Evolutionary conservation across 1,139 yeast species (phyloP), one percentile per base, ranked within the genome.

Genomic region (Kluyveromyces sp.): DNA sequence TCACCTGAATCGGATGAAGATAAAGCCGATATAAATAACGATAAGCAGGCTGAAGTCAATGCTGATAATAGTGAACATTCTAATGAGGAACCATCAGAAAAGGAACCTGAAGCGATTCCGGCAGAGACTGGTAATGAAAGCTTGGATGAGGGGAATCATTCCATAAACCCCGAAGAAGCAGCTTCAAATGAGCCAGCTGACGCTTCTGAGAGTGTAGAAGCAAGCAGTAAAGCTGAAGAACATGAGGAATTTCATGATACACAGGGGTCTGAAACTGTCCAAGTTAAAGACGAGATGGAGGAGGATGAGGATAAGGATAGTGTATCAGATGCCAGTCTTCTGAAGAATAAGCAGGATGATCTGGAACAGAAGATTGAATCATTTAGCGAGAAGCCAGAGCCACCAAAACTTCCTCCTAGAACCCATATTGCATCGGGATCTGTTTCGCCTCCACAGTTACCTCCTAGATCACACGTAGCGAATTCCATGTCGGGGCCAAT

Each of bases 401-500:
- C 51, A 10, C 46, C 56, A 25, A 45, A 51, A n/a, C 36, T 47
- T 4, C 46, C 50, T 26, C 48, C 50, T 4, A 49, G 51, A 43
- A 48, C 33, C 38, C 33, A 42, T 32, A 7, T 42, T 25, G 41
- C 42, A 3, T 36, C 39, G 6, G 41, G 39, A 7, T 6, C 36
- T 15, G 21, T 15, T 15, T 15, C 21, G 25, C 32, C 37, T 4
- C 59, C 60, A 26, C 47, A 41, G 21, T 42, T 54, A 27, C 58
- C 61, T 8, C 48, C 56, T 10, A 48, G 49, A 37, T 28, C 10
- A 33, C 36, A 8, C 39, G 41, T 28, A 39, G 43, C 31, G 25
- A 41, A 15, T 27, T 41, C 31, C 34, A 46, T 26, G 8, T n/a
- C 43, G 3, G 43, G 43, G 7, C 52, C 45, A 27, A 54, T 53